A percentile compares a stretch with the other conserved stretches of the same genome.
These are phyloP conservation scores for Fusarium keratoplasticum DNA, from an alignment of 2,329 filamentous ascomycete species.

Conservation along the genomic window DNA sequence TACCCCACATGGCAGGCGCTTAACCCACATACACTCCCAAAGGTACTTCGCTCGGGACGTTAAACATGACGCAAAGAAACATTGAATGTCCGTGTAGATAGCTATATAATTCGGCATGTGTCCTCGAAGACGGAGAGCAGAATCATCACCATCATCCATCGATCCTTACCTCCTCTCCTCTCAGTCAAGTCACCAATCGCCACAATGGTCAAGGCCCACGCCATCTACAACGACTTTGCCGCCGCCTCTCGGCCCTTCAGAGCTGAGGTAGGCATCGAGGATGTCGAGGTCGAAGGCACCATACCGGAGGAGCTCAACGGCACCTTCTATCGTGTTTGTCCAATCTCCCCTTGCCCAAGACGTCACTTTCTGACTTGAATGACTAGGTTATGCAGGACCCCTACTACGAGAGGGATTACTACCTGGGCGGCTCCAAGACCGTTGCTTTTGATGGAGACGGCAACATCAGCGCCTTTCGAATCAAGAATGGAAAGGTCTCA, in stretches of 20 bases:
- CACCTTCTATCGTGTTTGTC: neutral
- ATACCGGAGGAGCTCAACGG: neutral
- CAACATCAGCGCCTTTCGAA: constrained; percentile 6
- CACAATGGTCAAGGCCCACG: neutral
- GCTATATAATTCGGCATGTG: neutral
- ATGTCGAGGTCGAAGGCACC: neutral
- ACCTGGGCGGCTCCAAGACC: neutral
- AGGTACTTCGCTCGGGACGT: neutral
- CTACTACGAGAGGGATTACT: constrained; percentile 3
- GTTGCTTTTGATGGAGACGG: constrained; percentile 8
- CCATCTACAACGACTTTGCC: neutral
- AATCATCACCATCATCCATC: neutral
- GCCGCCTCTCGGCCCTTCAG: neutral
- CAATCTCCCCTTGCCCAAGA: neutral
- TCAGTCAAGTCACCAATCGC: neutral
- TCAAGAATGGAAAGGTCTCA: constrained; percentile 1
- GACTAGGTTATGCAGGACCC: neutral
- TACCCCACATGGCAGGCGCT: neutral
- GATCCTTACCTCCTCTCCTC: neutral
- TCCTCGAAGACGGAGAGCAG: neutral
- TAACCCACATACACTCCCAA: neutral
- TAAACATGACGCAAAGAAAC: neutral
- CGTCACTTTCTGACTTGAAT: neutral
- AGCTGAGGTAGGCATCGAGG: neutral
- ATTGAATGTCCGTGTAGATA: neutral